A percentile compares a stretch with the other conserved stretches of the same genome.
phyloP scores from a whole-genome alignment of 2,329 filamentous ascomycete species.

The Fonsecaea erecta region DNA sequence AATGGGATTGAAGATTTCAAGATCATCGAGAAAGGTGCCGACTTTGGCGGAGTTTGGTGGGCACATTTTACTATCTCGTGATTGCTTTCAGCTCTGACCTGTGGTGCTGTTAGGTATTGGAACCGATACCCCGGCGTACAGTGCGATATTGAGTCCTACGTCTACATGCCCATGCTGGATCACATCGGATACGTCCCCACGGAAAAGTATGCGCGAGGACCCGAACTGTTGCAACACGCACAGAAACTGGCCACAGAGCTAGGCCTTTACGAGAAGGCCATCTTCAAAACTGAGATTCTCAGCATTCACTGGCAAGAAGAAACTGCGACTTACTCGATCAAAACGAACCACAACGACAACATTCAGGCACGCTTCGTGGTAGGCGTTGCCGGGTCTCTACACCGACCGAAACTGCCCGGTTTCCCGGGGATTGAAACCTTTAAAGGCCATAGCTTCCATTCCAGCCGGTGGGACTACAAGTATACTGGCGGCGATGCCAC shows the following conservation, averaged over 20 bases:
- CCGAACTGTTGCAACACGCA: slow-evolving; percentile 29
- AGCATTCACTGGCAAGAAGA: slow-evolving; percentile 28
- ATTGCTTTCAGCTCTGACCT: not conserved
- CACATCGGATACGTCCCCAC: slow-evolving; percentile 31
- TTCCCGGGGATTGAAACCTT: slow-evolving; percentile 42
- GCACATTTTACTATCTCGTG: not conserved
- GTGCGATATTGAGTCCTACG: slow-evolving; percentile 28
- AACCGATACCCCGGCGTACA: slow-evolving; percentile 37
- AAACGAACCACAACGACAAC: slow-evolving; percentile 37
- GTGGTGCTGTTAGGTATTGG: slow-evolving; percentile 27
- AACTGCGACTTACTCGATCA: slow-evolving; percentile 8
- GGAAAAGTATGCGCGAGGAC: slow-evolving; percentile 28
- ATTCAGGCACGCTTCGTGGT: slow-evolving; percentile 49
- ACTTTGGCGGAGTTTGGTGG: not conserved
- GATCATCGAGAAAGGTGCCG: not conserved
- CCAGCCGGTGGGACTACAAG: slow-evolving; percentile 51
- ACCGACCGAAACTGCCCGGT: slow-evolving; percentile 34
- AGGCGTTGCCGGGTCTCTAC: slow-evolving; percentile 47
- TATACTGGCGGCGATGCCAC: slow-evolving; percentile 45
- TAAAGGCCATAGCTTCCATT: slow-evolving; percentile 51
- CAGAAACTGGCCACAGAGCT: slow-evolving; percentile 24
- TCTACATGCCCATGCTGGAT: slow-evolving; percentile 34
- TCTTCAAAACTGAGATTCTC: slow-evolving; percentile 32
- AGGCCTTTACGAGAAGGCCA: slow-evolving; percentile 21
- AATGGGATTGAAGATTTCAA: not conserved